Base-by-base conservation (phyloP, 2,329 filamentous ascomycete species). In the Cercospora sesami region DNA sequence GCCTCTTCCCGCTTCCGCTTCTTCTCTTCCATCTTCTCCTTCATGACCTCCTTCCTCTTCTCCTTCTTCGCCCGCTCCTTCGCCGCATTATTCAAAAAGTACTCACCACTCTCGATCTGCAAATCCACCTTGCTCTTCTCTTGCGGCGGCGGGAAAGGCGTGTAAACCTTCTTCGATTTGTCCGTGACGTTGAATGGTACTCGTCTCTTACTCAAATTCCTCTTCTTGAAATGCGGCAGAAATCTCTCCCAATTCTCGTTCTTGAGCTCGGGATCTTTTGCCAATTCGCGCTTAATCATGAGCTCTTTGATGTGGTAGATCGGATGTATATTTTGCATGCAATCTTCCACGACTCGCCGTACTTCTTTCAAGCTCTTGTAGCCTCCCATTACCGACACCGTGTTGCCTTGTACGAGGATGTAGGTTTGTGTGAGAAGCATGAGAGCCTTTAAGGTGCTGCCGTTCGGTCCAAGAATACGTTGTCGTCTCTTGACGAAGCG, bases 111-210 rank as follows among this genome's bases (percentile, higher is more conserved):
- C 85, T 99, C 95, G 83, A 99, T 97, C 86, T 99, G 94, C 81
- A 93, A 82, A 81, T 99, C 95, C 75, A 99, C 87, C 88, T 98
- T 99, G 88, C 94, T 97, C 91, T 97, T 97, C 86, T 99, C 94
- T 73, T 94, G 93, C 53, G 93, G 88, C 6, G 95, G 95, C 60
- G 95, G 95, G 89, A 99, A 99, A 9, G 95, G 94, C 72, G 96
- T 99, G 85, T 97, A 99, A 12, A 85, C 81, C 86, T 97, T 98
- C 87, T 94, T 96, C 78, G 84, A 81, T 86, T 99, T 99, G 84
- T 99, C 94, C 64, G 88, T 93, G 78, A 99, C 89, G 77, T 92
- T 93, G 84, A 88, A 87, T 0, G 95, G 96, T 74, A 90, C 88
- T 73, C 88, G 87, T 73, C 95, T 87, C 83, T 93, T 94, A 83